Percentiles rank a stretch among this genome's conserved stretches.
Conservation (phyloP, 177 flowering plant species). For the Vitis hybrid region DNA sequence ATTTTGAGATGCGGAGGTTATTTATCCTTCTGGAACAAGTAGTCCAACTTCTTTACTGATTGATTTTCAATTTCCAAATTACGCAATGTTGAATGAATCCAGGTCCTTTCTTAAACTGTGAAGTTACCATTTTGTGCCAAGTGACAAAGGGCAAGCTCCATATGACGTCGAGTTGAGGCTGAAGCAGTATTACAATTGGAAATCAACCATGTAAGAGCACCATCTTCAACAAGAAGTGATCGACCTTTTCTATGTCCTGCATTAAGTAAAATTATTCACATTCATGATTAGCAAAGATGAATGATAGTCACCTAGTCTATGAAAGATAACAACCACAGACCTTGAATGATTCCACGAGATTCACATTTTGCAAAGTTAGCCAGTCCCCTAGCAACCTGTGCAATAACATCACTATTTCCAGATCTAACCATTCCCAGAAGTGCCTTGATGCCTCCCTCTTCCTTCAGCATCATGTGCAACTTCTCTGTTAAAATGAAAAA, state of each 20-base stretch:
- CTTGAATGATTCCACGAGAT: conserved; percentile 72
- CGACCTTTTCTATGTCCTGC: conserved; percentile 70
- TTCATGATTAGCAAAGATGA: not conserved
- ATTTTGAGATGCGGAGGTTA: no score
- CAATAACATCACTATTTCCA: conserved; percentile 62
- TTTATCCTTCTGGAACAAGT: no score
- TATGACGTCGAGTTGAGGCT: conserved; percentile 71
- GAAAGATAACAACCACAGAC: conserved; percentile 29
- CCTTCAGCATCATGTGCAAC: conserved; percentile 56
- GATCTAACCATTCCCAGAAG: conserved; percentile 64
- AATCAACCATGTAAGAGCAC: conserved; percentile 72
- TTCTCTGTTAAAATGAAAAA: conserved; percentile 45
- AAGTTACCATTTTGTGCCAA: conserved; percentile 86
- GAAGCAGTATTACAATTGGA: conserved; percentile 45
- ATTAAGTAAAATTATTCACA: conserved; percentile 7
- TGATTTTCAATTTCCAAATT: not conserved
- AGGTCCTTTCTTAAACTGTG: not conserved
- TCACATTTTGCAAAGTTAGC: conserved; percentile 96
- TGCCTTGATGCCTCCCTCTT: conserved; percentile 79
- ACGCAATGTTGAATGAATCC: not conserved
- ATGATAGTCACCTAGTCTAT: not conserved
- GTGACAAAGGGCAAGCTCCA: conserved; percentile 93
- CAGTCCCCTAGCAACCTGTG: conserved; percentile 85
- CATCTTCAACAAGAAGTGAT: conserved; percentile 77
- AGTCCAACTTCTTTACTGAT: not conserved